These are phyloP conservation scores for Kitagawia praeruptora DNA, from an alignment of 129 eudicot genomes.

Conservation along the genomic window DNA sequence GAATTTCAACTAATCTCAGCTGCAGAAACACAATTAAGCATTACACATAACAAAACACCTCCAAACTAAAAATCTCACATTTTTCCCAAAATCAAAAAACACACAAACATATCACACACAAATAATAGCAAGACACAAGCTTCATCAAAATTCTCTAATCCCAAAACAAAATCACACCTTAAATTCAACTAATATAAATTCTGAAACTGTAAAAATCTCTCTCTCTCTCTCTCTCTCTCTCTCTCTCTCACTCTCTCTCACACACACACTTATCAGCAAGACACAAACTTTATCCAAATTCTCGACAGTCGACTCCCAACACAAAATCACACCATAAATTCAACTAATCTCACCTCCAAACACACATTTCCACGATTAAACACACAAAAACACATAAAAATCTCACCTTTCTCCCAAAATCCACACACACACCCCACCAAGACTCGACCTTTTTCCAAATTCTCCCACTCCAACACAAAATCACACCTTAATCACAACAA, in stretches of 20 bases:
- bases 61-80: neutral
- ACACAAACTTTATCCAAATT: constrained; percentile 16
- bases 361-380: no score
- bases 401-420: neutral
- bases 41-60: neutral
- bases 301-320: neutral
- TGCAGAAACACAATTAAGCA: constrained; percentile 1
- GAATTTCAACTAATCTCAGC: constrained; percentile 10
- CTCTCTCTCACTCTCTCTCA: no score
- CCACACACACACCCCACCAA: neutral
- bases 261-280: neutral
- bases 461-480: neutral
- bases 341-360: no score
- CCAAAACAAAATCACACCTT: neutral
- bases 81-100: neutral
- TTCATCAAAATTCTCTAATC: constrained; percentile 4
- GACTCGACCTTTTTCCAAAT: constrained; percentile 15
- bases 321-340: constrained; percentile 3
- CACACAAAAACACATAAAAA: neutral
- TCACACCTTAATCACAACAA: neutral
- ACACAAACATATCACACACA: neutral
- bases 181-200: no score
- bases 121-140: constrained; percentile 14
- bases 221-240: no score
- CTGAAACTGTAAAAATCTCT: no score